phyloP scores from a whole-genome alignment of 169 alveolate genomes.

The Toxoplasma gondii region DNA sequence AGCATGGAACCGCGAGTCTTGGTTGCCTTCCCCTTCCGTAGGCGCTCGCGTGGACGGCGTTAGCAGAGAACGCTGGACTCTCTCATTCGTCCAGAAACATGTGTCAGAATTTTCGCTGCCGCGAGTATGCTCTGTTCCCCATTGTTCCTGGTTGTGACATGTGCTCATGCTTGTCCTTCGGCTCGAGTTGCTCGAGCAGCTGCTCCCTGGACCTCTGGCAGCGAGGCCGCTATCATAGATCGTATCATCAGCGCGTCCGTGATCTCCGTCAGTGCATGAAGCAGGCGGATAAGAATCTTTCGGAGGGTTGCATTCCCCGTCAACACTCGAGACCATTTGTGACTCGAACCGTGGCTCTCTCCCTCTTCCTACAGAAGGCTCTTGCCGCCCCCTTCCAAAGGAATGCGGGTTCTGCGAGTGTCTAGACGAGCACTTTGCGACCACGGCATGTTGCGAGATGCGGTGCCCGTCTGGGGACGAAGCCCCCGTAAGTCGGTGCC shows the following conservation, averaged over 20 bases:
- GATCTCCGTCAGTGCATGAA: no score
- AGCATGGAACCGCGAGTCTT: neutral
- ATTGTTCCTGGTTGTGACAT: neutral
- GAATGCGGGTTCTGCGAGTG: neutral
- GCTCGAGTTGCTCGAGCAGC: neutral
- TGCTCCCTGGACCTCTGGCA: neutral
- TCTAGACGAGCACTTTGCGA: neutral
- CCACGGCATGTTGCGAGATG: neutral
- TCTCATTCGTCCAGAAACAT: neutral
- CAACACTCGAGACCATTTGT: neutral
- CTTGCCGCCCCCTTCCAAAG: neutral
- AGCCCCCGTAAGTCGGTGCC: neutral
- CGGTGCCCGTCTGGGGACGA: neutral
- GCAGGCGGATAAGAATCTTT: no score
- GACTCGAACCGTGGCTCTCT: neutral
- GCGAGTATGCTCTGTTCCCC: neutral
- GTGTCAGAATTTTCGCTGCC: neutral
- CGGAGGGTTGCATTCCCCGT: neutral
- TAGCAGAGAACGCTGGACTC: neutral
- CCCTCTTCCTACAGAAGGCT: neutral
- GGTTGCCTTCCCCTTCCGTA: neutral
- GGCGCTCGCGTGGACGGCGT: conserved; percentile 5
- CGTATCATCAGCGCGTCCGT: no score
- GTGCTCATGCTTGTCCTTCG: neutral
- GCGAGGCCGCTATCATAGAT: neutral